Evolutionary conservation across 2,329 filamentous ascomycete species (phyloP).

Genomic region (Basipetospora chlamydospora): DNA sequence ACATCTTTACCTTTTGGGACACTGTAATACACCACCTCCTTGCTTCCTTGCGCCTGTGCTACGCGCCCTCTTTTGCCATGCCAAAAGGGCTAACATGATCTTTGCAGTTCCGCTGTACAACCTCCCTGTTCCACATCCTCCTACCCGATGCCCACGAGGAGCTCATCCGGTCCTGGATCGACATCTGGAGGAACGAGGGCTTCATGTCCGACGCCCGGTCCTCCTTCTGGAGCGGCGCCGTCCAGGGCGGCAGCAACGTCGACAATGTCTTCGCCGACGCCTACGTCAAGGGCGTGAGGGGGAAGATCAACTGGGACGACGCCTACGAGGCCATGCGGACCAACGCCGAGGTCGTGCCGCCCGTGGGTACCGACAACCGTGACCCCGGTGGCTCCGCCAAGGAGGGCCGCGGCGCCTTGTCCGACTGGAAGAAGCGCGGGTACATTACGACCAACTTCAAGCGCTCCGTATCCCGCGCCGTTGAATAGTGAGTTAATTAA

Average conservation of each 20-base stretch:
- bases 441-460: slow-evolving; percentile 50
- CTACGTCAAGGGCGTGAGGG: slow-evolving; percentile 52
- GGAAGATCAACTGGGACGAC: slow-evolving; percentile 47
- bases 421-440: slow-evolving; percentile 50
- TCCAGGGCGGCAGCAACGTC: slow-evolving; percentile 55
- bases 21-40: slow-evolving; percentile 12
- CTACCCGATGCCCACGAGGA: slow-evolving; percentile 49
- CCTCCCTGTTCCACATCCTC: slow-evolving; percentile 48
- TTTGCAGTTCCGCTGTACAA: slow-evolving; percentile 46
- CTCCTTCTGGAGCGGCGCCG: slow-evolving; percentile 53
- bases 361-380: slow-evolving; percentile 41
- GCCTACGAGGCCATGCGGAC: slow-evolving; percentile 50
- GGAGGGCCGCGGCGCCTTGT: slow-evolving; percentile 52
- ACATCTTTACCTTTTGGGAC: slow-evolving; percentile 58
- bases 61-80: neutral
- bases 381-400: slow-evolving; percentile 47
- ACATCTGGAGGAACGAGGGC: slow-evolving; percentile 51
- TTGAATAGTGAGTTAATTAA: slow-evolving; percentile 43
- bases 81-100: slow-evolving; percentile 6
- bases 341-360: slow-evolving; percentile 49
- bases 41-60: neutral
- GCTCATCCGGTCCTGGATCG: slow-evolving; percentile 51
- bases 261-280: slow-evolving; percentile 62
- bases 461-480: slow-evolving; percentile 47
- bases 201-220: slow-evolving; percentile 53